A percentile compares a stretch with the other conserved stretches of the same genome.
Evolutionary conservation across 192 early-diverging fungal species (phyloP).

Genomic region (Oehlia diaphana): DNA sequence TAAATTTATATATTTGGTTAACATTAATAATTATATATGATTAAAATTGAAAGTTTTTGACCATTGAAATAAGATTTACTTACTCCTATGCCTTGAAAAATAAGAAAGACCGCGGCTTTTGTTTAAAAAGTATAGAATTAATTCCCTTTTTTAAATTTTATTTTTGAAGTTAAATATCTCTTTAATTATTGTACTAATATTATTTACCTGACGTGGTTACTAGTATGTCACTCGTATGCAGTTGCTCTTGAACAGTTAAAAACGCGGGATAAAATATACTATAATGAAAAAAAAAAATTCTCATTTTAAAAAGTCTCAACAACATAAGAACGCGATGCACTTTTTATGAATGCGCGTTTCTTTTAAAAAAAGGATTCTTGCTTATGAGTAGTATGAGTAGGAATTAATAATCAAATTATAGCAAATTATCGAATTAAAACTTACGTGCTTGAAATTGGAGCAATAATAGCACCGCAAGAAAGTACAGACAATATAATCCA

Average conservation of each 20-base stretch:
- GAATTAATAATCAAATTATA: no score
- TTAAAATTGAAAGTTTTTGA: not conserved
- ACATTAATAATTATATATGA: no score
- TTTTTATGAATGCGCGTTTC: no score
- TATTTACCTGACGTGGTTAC: constrained; percentile 1
- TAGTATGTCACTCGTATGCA: constrained; percentile 1
- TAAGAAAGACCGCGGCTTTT: not conserved
- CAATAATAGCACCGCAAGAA: not conserved
- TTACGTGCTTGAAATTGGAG: not conserved
- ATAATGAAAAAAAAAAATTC: not conserved
- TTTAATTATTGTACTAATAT: not conserved
- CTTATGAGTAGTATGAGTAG: no score
- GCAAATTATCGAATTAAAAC: not conserved
- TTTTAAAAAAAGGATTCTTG: no score
- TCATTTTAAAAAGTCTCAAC: no score
- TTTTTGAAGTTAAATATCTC: not conserved
- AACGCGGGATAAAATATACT: constrained; percentile 24
- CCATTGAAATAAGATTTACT: not conserved
- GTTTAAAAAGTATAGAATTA: not conserved
- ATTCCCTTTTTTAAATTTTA: not conserved
- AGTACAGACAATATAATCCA: not conserved
- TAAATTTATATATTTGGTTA: not conserved
- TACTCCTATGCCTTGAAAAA: not conserved
- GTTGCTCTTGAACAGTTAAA: not conserved
- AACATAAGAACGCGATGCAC: not conserved